Conservation (phyloP, 257 asterid species). For the Henckelia pumila region DNA sequence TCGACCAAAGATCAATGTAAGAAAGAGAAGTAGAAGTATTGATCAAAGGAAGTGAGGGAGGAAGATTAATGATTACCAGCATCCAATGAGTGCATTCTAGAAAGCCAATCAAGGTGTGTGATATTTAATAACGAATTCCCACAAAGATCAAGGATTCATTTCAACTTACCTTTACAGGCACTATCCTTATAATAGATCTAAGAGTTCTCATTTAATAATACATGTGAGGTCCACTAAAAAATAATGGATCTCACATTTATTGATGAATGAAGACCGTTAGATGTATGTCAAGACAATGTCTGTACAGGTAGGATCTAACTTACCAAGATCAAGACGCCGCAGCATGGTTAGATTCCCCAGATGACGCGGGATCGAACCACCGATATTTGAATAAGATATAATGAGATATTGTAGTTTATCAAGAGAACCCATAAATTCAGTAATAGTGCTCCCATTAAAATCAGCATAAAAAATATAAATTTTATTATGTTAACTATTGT, state of each 20-base stretch:
- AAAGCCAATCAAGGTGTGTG: constrained; percentile 22
- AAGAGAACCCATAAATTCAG: constrained; percentile 22
- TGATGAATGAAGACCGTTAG: no score
- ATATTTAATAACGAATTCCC: background rate
- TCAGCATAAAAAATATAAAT: background rate
- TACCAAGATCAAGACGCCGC: constrained; percentile 32
- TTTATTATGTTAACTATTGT: no score
- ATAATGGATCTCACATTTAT: no score
- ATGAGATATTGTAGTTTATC: constrained; percentile 22
- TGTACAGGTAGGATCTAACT: no score
- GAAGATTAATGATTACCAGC: no score
- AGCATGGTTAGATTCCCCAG: constrained; percentile 31
- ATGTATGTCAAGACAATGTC: no score
- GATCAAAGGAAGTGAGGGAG: no score
- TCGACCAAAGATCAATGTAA: background rate
- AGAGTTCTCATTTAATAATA: no score
- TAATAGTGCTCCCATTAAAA: constrained; percentile 18
- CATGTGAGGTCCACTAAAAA: no score
- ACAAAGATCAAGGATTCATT: no score
- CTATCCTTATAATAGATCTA: no score
- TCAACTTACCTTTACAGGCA: no score
- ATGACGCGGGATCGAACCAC: constrained; percentile 24
- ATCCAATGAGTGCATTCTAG: constrained; percentile 7
- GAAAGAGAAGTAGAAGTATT: background rate
- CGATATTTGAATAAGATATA: constrained; percentile 17